Evolutionary conservation across 177 flowering plant genomes (phyloP), one percentile per base, ranked within the genome.

Genomic region (Tripterygium wilfordii): DNA sequence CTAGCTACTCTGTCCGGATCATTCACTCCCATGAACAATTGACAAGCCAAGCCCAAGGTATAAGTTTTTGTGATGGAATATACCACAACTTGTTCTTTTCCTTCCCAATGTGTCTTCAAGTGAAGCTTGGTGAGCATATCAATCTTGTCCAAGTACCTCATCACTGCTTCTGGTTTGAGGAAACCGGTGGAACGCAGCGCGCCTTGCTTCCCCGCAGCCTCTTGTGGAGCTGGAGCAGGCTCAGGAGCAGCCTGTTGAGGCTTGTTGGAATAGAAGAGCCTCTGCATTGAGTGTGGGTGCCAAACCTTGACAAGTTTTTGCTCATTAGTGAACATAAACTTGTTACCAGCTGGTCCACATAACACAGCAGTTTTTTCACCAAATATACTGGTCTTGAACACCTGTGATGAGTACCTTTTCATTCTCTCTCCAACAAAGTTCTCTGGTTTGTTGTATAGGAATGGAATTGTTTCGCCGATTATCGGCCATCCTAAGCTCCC

Each of bases 261-360:
- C n/a, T n/a, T n/a, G 60, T 66, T 49, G 21, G n/a, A 38, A 14
- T 24, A 8, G 1, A 38, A 18, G 18, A 49, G 24, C 33, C 62
- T 63, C 41, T 36, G 48, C 31, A 64, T 47, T 10, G 75, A 53
- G n/a, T 20, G 27, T 5, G 71, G 81, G 67, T 71, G 67, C 69
- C 75, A 72, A 14, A 66, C 50, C 15, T 58, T 43, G 22, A 76
- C 54, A 15, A 51, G 24, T 31, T 64, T 64, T 63, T 59, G 60
- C 37, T 72, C 70, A 31, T 45, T 54, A 2, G 63, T 29, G 61
- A 76, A 76, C 4, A 76, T 12, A 25, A 70, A 66, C 66, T 76
- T 70, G 62, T 76, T 67, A 17, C 72, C 78, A 4, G 57, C 54
- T 12, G 72, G 40, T 4, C 76, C 71, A 42, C 76, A 70, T 10